A percentile compares a stretch with the other conserved stretches of the same genome.
These are phyloP conservation scores for Limnomonas spitsbergensis DNA, from an alignment of 139 green algal genomes.

Conservation along the genomic window DNA sequence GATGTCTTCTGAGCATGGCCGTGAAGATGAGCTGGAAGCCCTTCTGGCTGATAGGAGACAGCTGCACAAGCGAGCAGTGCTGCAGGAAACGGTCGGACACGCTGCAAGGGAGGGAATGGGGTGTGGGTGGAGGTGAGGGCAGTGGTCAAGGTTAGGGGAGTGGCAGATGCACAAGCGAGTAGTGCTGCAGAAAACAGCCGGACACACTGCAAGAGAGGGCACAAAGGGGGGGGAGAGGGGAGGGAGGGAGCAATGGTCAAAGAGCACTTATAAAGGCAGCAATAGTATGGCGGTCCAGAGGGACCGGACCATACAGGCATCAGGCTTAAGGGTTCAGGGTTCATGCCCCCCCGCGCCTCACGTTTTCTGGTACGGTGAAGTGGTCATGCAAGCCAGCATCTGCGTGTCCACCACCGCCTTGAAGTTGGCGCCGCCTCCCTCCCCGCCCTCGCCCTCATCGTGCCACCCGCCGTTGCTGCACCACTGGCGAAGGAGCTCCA, in stretches of 20 bases:
- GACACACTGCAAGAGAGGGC: slow-evolving; percentile 16
- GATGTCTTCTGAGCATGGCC: slow-evolving; percentile 26
- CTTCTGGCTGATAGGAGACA: slow-evolving; percentile 28
- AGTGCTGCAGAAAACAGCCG: slow-evolving; percentile 32
- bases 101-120: neutral
- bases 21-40: slow-evolving; percentile 46
- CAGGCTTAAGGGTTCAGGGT: too few relatives aligned
- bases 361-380: slow-evolving; percentile 17
- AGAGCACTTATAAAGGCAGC: too few relatives aligned
- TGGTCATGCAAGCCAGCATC: slow-evolving; percentile 33
- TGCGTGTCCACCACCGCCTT: slow-evolving; percentile 32
- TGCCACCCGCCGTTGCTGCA: slow-evolving; percentile 37
- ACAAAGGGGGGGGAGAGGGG: neutral
- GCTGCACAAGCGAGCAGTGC: slow-evolving; percentile 28
- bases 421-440: slow-evolving; percentile 11
- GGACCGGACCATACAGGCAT: too few relatives aligned
- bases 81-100: slow-evolving; percentile 33
- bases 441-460: slow-evolving; percentile 27
- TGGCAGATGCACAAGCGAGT: slow-evolving; percentile 27
- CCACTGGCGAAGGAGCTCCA: slow-evolving; percentile 52
- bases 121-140: neutral
- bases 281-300: too few relatives aligned
- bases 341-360: slow-evolving; percentile 15
- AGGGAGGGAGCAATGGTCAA: too few relatives aligned
- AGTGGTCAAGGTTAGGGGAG: too few relatives aligned